Evolutionary conservation across 352 stramenopile species (phyloP).

Genomic region (Halophytophthora polymorphica): DNA sequence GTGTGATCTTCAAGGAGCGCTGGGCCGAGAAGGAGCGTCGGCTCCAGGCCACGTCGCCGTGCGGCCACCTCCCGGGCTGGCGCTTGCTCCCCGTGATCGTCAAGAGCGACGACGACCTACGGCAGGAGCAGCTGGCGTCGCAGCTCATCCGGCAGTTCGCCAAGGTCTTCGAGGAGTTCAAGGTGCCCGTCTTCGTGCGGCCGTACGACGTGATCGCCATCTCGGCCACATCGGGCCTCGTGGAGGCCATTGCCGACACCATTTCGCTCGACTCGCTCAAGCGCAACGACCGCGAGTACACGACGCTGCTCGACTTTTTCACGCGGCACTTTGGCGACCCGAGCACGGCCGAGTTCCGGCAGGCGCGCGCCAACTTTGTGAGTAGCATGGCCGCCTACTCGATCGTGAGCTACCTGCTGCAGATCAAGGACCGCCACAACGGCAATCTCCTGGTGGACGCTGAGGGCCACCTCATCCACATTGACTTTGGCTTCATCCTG

Average conservation of each 20-base stretch:
- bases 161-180: conserved; percentile 92
- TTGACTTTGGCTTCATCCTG: conserved; percentile 97
- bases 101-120: conserved; percentile 98
- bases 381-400: conserved; percentile 87
- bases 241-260: conserved; percentile 96
- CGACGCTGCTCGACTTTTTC: conserved; percentile 93
- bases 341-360: conserved; percentile 62
- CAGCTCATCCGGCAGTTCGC: conserved; percentile 95
- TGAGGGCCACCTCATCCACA: conserved; percentile 96
- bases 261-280: conserved; percentile 98
- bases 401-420: conserved; percentile 95
- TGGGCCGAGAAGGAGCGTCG: conserved; percentile 94
- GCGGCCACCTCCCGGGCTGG: conserved; percentile 84
- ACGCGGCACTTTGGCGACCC: conserved; percentile 88
- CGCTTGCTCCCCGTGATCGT: conserved; percentile 94
- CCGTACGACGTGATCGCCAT: conserved; percentile 97
- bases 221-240: conserved; percentile 89
- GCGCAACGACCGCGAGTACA: conserved; percentile 93
- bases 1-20: conserved; percentile 93
- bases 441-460: conserved; percentile 97
- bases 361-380: conserved; percentile 87
- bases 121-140: conserved; percentile 97
- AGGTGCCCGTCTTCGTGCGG: conserved; percentile 93
- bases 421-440: conserved; percentile 98
- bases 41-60: conserved; percentile 84